Evolutionary conservation across 331 rosid species (phyloP).

Genomic region (Pyrus hybrid): DNA sequence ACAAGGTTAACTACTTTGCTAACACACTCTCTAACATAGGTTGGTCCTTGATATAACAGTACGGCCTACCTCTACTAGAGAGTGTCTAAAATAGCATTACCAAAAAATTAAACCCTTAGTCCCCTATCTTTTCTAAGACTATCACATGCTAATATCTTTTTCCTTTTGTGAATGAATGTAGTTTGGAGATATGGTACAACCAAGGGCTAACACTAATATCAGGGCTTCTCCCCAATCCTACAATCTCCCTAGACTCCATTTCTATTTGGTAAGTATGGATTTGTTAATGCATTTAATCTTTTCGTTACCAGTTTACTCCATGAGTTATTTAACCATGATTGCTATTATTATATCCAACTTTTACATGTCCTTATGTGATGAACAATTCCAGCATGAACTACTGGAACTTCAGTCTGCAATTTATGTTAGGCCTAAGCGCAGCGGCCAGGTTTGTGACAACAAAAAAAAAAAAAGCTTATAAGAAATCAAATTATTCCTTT

Average conservation of each 20-base stretch:
- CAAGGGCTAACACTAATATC: slow-evolving; percentile 76
- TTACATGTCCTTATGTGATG: not conserved
- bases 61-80: too few species aligned
- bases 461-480: too few species aligned
- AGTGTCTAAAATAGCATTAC: too few species aligned
- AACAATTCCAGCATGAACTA: slow-evolving; percentile 49
- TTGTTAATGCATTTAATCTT: too few species aligned
- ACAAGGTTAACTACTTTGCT: too few species aligned
- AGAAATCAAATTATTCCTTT: not conserved
- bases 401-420: slow-evolving; percentile 61
- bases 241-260: slow-evolving; percentile 56
- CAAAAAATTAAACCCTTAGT: too few species aligned
- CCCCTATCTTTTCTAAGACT: too few species aligned
- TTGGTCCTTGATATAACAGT: too few species aligned
- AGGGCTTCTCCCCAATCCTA: slow-evolving; percentile 66
- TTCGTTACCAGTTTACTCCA: too few species aligned
- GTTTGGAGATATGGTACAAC: slow-evolving; percentile 83
- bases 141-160: too few species aligned
- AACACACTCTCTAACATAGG: too few species aligned
- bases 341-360: not conserved
- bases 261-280: slow-evolving; percentile 53
- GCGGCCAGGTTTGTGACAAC: slow-evolving; percentile 48
- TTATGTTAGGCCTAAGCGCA: slow-evolving; percentile 64
- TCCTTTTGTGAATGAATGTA: slow-evolving; percentile 8
- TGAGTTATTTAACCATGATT: too few species aligned